Conservation (phyloP, 495 filamentous ascomycete species). For the Aspergillus carlsbadensis region DNA sequence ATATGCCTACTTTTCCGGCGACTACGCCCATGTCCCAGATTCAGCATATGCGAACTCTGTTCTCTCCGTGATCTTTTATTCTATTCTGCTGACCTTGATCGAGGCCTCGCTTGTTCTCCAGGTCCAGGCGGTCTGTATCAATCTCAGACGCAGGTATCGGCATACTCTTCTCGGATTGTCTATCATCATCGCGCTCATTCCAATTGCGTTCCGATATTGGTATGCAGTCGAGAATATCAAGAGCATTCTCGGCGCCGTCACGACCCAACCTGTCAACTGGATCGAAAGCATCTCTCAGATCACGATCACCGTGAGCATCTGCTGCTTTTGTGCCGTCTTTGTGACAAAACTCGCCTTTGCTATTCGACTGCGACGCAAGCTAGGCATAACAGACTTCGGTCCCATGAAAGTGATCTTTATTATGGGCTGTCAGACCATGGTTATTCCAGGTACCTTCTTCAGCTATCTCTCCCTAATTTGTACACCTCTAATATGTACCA, state of each 20-base stretch:
- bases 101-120: constrained; percentile 72
- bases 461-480: neutral
- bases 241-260: constrained; percentile 39
- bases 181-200: constrained; percentile 48
- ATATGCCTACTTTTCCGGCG: constrained; percentile 58
- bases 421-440: constrained; percentile 74
- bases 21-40: constrained; percentile 51
- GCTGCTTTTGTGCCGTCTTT: constrained; percentile 75
- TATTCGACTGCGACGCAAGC: constrained; percentile 51
- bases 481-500: constrained; percentile 19
- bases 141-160: constrained; percentile 44
- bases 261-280: constrained; percentile 31
- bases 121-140: constrained; percentile 59
- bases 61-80: constrained; percentile 49
- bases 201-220: constrained; percentile 60
- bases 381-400: constrained; percentile 60
- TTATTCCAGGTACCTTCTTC: constrained; percentile 65
- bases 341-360: constrained; percentile 65
- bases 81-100: constrained; percentile 60
- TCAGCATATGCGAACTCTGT: constrained; percentile 52
- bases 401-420: constrained; percentile 71
- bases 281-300: constrained; percentile 54
- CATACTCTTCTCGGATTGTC: constrained; percentile 49
- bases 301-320: constrained; percentile 63
- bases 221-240: constrained; percentile 56